A percentile compares a stretch with the other conserved stretches of the same genome.
phyloP scores from a whole-genome alignment of 2,329 filamentous ascomycete species.

The Colletotrichum cuscutae region DNA sequence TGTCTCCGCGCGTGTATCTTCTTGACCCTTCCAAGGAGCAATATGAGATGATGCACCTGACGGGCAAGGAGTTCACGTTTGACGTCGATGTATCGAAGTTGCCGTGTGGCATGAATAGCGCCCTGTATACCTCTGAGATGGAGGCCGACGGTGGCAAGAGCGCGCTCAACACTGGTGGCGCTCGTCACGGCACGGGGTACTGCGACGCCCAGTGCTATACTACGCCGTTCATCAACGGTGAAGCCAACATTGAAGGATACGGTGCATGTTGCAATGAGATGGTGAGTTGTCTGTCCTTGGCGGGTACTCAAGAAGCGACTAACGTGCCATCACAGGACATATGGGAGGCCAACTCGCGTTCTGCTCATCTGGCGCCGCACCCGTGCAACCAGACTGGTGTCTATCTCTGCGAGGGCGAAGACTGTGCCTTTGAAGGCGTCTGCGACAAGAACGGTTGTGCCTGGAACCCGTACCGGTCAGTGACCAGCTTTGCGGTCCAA shows the following conservation, averaged over 20 bases:
- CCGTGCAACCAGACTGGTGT: constrained; percentile 56
- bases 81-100: constrained; percentile 73
- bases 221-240: constrained; percentile 59
- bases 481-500: not conserved
- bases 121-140: constrained; percentile 68
- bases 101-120: constrained; percentile 75
- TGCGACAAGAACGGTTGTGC: constrained; percentile 57
- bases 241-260: constrained; percentile 52
- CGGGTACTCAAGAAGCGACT: not conserved
- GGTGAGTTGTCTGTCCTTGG: constrained; percentile 17
- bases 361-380: constrained; percentile 59
- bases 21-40: constrained; percentile 62
- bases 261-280: constrained; percentile 65
- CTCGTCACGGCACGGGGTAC: constrained; percentile 71
- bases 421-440: constrained; percentile 50
- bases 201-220: constrained; percentile 70
- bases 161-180: constrained; percentile 65
- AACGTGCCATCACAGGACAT: constrained; percentile 49
- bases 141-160: constrained; percentile 69
- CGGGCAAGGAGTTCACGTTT: constrained; percentile 71
- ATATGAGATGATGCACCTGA: constrained; percentile 70
- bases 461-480: constrained; percentile 51
- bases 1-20: constrained; percentile 65
- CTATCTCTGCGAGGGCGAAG: constrained; percentile 55
- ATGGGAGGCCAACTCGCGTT: constrained; percentile 62